These are phyloP conservation scores for Pulveroboletus sp. DNA, from an alignment of 1,284 basidiomycete genomes.

Conservation along the genomic window DNA sequence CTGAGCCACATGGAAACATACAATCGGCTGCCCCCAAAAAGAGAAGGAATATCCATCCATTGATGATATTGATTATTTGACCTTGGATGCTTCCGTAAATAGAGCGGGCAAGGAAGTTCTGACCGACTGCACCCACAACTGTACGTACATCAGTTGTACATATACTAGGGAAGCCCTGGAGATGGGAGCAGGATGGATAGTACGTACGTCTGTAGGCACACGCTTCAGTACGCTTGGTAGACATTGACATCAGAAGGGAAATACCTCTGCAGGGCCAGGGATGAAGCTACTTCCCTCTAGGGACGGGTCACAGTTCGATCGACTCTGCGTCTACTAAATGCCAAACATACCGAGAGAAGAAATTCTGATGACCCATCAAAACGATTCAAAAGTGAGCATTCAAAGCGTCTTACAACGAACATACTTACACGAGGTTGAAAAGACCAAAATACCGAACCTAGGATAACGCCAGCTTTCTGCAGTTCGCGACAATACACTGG, in stretches of 20 bases:
- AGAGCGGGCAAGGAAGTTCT: too few relatives aligned
- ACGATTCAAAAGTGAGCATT: background rate
- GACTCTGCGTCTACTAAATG: background rate
- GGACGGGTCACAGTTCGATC: background rate
- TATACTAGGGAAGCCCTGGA: too few relatives aligned
- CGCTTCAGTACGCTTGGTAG: background rate
- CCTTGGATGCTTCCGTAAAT: background rate
- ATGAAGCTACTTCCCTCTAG: background rate
- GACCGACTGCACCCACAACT: conserved; percentile 4
- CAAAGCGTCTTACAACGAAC: background rate
- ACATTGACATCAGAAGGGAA: background rate
- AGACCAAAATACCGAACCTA: conserved; percentile 2
- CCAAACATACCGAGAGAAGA: background rate
- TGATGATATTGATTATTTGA: background rate
- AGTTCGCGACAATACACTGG: too few relatives aligned
- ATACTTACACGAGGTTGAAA: background rate
- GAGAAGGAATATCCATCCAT: conserved; percentile 4
- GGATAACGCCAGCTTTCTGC: background rate
- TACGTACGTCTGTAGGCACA: background rate
- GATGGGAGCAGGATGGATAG: too few relatives aligned
- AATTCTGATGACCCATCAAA: background rate
- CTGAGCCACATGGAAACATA: background rate
- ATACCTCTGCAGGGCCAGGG: background rate
- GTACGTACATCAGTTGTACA: background rate
- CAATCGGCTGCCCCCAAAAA: conserved; percentile 15